phyloP scores from a whole-genome alignment of 106 monocot genomes.

The Dioscorea alata region DNA sequence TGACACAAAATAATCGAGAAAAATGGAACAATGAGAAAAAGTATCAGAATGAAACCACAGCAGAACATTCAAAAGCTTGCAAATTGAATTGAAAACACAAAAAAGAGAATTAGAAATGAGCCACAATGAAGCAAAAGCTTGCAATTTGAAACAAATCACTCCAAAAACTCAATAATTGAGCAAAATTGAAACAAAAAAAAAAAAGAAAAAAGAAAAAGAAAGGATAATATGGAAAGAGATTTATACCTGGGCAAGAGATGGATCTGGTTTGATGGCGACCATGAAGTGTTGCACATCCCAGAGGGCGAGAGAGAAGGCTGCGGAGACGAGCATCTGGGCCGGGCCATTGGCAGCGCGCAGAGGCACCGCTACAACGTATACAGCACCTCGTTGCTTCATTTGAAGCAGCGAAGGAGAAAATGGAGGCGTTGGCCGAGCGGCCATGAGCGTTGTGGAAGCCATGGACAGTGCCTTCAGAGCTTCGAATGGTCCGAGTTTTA shows the following conservation, averaged over 20 bases:
- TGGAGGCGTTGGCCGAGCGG: slow-evolving; percentile 3
- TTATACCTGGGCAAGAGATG: slow-evolving; percentile 19
- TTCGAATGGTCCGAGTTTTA: too few species aligned
- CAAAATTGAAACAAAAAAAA: not conserved
- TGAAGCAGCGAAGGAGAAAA: not conserved
- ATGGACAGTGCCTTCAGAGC: not conserved
- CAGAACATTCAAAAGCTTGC: not conserved
- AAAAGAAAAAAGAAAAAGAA: not conserved
- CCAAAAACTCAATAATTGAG: not conserved
- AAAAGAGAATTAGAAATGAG: too few species aligned
- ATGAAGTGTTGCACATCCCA: slow-evolving; percentile 83
- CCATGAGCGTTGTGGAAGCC: slow-evolving; percentile 11
- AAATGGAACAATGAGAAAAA: too few species aligned
- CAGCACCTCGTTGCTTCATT: slow-evolving; percentile 18
- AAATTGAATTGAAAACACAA: not conserved
- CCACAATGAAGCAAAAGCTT: not conserved
- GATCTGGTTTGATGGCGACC: slow-evolving; percentile 45
- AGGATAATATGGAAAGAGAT: not conserved
- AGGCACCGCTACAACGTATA: slow-evolving; percentile 81
- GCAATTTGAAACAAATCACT: not conserved
- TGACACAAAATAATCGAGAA: too few species aligned
- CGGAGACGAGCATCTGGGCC: slow-evolving; percentile 44
- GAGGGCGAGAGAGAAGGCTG: slow-evolving; percentile 48
- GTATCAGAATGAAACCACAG: not conserved
- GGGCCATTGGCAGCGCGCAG: slow-evolving; percentile 58